Evolutionary conservation across 208 protist species (phyloP).

Genomic region (Porcisia deanei): DNA sequence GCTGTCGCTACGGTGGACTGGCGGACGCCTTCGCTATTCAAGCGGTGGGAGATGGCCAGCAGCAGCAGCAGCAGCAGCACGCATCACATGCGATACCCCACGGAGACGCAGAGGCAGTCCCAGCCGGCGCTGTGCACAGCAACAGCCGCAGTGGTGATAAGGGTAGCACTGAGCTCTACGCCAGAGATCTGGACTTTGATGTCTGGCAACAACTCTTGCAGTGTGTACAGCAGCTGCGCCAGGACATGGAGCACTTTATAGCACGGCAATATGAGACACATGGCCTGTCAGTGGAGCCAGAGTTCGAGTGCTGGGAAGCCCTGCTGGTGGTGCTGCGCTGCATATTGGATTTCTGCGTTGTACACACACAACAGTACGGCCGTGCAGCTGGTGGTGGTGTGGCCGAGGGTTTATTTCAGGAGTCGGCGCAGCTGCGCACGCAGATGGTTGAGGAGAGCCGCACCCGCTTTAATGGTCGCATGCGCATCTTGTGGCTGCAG

Average conservation of each 20-base stretch:
- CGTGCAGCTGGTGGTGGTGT: constrained; percentile 34
- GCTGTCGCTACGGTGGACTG: constrained; percentile 49
- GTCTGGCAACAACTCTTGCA: constrained; percentile 57
- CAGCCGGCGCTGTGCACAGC: neutral
- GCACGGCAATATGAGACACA: constrained; percentile 31
- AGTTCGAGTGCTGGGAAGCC: constrained; percentile 91
- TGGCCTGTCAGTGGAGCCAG: constrained; percentile 48
- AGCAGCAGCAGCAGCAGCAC: neutral
- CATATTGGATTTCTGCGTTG: constrained; percentile 72
- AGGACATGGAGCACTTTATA: constrained; percentile 75
- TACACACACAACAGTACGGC: constrained; percentile 53
- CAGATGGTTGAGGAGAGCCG: constrained; percentile 77
- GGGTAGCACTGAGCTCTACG: constrained; percentile 28
- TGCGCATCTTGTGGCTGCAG: constrained; percentile 88
- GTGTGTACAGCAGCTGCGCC: constrained; percentile 52
- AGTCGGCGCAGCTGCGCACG: constrained; percentile 54
- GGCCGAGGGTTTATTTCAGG: constrained; percentile 56
- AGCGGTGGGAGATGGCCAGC: constrained; percentile 32
- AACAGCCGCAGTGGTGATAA: neutral
- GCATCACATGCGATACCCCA: neutral
- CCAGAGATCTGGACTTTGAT: constrained; percentile 40
- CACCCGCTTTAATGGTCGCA: constrained; percentile 72
- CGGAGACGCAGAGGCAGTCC: neutral
- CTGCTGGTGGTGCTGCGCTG: constrained; percentile 68
- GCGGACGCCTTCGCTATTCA: constrained; percentile 43